phyloP scores from a whole-genome alignment of 78 protist species.

The Cavenderia fasciculata region DNA sequence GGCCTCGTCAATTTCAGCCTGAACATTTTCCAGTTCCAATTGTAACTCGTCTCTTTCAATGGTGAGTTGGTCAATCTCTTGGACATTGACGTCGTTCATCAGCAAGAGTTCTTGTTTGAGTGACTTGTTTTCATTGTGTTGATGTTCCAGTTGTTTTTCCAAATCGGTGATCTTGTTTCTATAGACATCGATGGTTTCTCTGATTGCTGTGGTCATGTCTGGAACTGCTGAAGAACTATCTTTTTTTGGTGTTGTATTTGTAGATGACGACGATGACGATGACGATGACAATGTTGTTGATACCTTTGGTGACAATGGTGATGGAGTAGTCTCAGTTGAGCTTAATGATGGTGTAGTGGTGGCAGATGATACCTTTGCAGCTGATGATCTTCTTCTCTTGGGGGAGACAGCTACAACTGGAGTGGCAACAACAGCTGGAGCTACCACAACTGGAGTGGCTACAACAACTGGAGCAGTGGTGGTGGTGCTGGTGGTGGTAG shows the following conservation, averaged over 20 bases:
- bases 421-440: too few relatives aligned
- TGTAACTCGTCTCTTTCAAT: neutral
- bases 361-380: neutral
- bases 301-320: neutral
- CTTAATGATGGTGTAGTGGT: neutral
- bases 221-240: neutral
- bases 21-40: conserved; percentile 1
- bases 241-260: neutral
- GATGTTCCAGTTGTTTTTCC: conserved; percentile 31
- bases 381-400: too few relatives aligned
- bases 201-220: neutral
- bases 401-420: conserved; percentile 6
- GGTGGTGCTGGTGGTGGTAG: neutral
- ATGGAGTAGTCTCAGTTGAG: neutral
- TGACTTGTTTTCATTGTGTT: neutral
- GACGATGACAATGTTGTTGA: neutral
- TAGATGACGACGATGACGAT: neutral
- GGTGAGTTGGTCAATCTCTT: neutral
- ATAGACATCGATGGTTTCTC: conserved; percentile 43
- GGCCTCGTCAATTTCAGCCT: conserved; percentile 26
- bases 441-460: neutral
- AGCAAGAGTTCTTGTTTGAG: conserved; percentile 29
- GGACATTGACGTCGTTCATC: conserved; percentile 9
- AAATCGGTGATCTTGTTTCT: conserved; percentile 23
- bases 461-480: neutral